A percentile compares a stretch with the other conserved stretches of the same genome.
phyloP scores from a whole-genome alignment of 2,329 filamentous ascomycete genomes.

The Aspergillus novofumigatus region DNA sequence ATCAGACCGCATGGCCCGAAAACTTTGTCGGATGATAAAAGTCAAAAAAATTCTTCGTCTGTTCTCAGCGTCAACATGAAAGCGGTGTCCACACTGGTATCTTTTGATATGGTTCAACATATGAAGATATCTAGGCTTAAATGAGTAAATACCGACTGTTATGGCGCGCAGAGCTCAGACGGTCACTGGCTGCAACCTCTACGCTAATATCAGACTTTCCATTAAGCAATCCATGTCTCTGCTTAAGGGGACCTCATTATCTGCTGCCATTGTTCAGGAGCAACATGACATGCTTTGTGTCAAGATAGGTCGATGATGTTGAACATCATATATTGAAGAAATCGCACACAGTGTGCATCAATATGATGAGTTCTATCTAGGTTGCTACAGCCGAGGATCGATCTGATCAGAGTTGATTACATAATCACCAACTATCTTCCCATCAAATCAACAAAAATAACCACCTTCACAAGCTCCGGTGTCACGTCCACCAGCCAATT shows the following conservation, averaged over 20 bases:
- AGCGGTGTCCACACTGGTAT: background rate
- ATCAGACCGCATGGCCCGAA: background rate
- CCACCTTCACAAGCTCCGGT: background rate
- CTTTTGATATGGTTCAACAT: background rate
- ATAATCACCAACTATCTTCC: background rate
- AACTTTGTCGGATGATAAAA: background rate
- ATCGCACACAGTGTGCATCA: too few species aligned
- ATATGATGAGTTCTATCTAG: background rate
- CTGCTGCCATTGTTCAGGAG: too few species aligned
- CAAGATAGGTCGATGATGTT: too few species aligned
- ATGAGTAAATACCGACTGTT: too few species aligned
- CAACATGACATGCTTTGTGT: too few species aligned
- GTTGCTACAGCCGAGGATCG: background rate
- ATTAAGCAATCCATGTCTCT: background rate
- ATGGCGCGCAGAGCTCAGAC: too few species aligned
- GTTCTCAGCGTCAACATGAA: background rate
- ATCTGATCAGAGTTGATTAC: background rate
- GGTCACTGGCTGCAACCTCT: too few species aligned
- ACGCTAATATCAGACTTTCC: too few species aligned
- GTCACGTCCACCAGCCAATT: background rate
- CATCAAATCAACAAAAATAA: background rate
- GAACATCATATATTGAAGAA: too few species aligned
- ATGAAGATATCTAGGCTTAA: background rate
- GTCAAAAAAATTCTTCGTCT: background rate
- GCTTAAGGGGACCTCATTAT: background rate